These are phyloP conservation scores for Colletotrichum paranaense DNA, from an alignment of 2,329 filamentous ascomycete species.

Conservation along the genomic window DNA sequence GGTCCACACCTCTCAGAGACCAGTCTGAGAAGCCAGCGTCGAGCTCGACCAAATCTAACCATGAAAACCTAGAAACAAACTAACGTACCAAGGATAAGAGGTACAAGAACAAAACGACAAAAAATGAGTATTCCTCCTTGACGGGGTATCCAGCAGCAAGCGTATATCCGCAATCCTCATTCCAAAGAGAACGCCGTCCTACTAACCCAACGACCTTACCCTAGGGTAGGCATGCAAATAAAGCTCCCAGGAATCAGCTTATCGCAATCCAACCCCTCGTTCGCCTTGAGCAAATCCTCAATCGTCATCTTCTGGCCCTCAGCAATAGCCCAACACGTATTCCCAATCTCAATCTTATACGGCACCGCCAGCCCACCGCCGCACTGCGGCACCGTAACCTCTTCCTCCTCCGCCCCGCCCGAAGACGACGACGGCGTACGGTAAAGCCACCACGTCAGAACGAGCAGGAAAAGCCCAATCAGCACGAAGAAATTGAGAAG, in stretches of 20 bases:
- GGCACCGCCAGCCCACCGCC: constrained; percentile 33
- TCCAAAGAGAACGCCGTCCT: neutral
- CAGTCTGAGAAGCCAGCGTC: neutral
- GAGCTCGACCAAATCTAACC: neutral
- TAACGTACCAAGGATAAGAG: neutral
- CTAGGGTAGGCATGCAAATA: constrained; percentile 56
- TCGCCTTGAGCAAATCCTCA: constrained; percentile 57
- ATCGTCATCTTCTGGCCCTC: constrained; percentile 54
- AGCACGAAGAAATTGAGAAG: constrained; percentile 69
- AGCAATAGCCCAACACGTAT: constrained; percentile 66
- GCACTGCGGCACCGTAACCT: constrained; percentile 13
- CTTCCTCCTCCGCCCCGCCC: constrained; percentile 31
- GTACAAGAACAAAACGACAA: neutral
- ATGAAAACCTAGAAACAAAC: neutral
- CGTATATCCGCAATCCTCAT: neutral
- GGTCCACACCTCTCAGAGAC: neutral
- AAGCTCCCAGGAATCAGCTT: constrained; percentile 52
- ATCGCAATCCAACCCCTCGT: constrained; percentile 60
- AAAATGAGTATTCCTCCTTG: neutral
- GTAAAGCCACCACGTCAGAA: constrained; percentile 61
- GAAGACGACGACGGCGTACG: constrained; percentile 38
- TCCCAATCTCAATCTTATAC: constrained; percentile 56
- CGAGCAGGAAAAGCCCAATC: constrained; percentile 61
- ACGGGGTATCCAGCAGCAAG: constrained; percentile 3
- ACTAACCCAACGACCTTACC: constrained; percentile 3